Percentiles rank a stretch among this genome's conserved stretches.
Conservation (phyloP, 1,284 basidiomycete genomes). For the Rhodotorula sp. region DNA sequence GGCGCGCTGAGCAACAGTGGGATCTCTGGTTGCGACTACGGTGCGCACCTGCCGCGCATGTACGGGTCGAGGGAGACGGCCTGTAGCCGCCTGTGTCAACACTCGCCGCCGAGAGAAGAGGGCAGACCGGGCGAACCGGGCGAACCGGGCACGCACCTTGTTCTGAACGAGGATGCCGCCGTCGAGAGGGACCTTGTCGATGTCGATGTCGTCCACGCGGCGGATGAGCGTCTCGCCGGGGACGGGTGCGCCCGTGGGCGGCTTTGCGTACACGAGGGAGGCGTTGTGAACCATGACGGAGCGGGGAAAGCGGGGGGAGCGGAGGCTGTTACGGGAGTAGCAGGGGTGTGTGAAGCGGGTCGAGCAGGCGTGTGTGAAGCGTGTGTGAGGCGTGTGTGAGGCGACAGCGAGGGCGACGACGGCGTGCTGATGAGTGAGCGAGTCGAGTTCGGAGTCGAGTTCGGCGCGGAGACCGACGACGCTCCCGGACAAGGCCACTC, state of each 20-base stretch:
- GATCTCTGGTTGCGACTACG: too few species aligned
- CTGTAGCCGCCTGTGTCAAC: background rate
- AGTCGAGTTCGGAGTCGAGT: too few species aligned
- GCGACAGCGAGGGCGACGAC: background rate
- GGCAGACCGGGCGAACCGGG: too few species aligned
- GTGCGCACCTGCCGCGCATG: conserved; percentile 45
- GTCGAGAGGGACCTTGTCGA: conserved; percentile 55
- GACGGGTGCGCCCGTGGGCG: conserved; percentile 54
- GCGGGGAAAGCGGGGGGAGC: too few species aligned
- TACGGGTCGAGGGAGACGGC: conserved; percentile 57
- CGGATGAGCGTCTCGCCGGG: conserved; percentile 55
- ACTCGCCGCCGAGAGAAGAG: too few species aligned
- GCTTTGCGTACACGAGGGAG: conserved; percentile 49
- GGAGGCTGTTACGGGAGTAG: too few species aligned
- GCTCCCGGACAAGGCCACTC: too few species aligned
- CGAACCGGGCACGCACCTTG: conserved; percentile 40
- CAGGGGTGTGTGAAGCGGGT: background rate
- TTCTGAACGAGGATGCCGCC: conserved; percentile 59
- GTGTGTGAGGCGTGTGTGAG: background rate
- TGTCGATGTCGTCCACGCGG: conserved; percentile 56
- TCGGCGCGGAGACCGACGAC: too few species aligned
- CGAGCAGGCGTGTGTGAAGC: background rate
- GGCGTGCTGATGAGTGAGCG: too few species aligned
- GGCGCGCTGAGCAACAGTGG: too few species aligned
- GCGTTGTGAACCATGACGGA: conserved; percentile 29